Conservation (phyloP, 2,329 filamentous ascomycete species). For the Dactylellina drechsleri region DNA sequence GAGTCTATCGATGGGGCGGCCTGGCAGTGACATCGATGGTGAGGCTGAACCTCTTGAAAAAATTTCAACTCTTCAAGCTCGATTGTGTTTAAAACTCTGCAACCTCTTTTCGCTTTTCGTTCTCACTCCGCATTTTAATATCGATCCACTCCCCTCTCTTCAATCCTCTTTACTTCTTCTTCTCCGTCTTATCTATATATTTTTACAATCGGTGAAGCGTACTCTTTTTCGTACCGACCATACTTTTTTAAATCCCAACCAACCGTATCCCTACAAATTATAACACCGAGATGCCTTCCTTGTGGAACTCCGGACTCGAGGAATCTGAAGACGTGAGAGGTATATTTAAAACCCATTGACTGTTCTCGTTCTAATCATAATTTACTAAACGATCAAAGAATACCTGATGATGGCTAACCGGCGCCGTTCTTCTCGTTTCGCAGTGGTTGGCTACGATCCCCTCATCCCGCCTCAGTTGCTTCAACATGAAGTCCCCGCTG, state of each 20-base stretch:
- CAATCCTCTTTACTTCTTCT: too few species aligned
- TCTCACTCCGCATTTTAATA: neutral
- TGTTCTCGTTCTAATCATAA: conserved; percentile 7
- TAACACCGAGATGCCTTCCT: conserved; percentile 39
- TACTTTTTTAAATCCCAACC: too few species aligned
- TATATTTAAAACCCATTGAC: conserved; percentile 22
- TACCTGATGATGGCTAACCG: conserved; percentile 8
- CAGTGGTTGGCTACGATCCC: conserved; percentile 58
- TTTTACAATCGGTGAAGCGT: too few species aligned
- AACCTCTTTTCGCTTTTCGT: neutral
- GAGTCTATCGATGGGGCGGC: too few species aligned
- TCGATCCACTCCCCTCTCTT: neutral
- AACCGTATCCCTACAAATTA: too few species aligned
- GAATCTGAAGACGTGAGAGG: conserved; percentile 57
- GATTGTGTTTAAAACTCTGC: neutral
- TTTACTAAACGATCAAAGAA: conserved; percentile 8
- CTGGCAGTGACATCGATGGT: too few species aligned
- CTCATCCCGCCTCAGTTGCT: conserved; percentile 58
- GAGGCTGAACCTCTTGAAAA: too few species aligned
- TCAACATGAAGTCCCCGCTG: conserved; percentile 58
- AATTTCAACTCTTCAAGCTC: too few species aligned
- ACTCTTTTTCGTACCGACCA: too few species aligned
- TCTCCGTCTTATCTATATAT: too few species aligned
- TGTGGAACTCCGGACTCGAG: conserved; percentile 55
- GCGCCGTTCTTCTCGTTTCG: neutral